Percentiles rank a stretch among this genome's conserved stretches.
phyloP scores from a whole-genome alignment of 208 protist species.

The Acanthamoeba royreba region DNA sequence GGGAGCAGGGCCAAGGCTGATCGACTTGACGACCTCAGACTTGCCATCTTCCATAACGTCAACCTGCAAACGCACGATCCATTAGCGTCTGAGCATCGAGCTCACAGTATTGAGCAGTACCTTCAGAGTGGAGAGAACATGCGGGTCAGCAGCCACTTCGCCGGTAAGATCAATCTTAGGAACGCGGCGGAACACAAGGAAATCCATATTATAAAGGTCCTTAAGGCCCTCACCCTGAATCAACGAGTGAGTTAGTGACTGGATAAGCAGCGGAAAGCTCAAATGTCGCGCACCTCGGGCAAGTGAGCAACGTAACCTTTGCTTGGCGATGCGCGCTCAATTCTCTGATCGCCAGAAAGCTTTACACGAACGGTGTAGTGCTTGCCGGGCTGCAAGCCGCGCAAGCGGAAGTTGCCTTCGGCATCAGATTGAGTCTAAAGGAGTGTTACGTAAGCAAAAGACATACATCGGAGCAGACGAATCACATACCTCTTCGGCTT shows the following conservation, averaged over 20 bases:
- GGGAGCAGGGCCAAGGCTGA: background rate
- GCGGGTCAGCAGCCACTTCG: background rate
- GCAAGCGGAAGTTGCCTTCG: slow-evolving; percentile 35
- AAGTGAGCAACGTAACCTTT: background rate
- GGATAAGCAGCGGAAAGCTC: background rate
- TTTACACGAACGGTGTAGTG: slow-evolving; percentile 14
- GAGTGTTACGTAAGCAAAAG: background rate
- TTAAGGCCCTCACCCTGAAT: background rate
- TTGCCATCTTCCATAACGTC: background rate
- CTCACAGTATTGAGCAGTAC: background rate
- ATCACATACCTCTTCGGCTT: background rate
- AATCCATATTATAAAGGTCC: background rate
- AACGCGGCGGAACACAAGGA: slow-evolving; percentile 2
- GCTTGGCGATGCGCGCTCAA: background rate
- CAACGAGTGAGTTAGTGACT: too few relatives aligned
- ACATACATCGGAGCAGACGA: background rate
- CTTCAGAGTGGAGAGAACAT: background rate
- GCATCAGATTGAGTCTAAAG: slow-evolving; percentile 1
- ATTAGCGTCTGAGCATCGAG: background rate
- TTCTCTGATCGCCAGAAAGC: background rate
- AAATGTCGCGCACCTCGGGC: background rate
- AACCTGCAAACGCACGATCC: background rate
- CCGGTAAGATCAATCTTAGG: slow-evolving; percentile 26
- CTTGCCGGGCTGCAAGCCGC: slow-evolving; percentile 16
- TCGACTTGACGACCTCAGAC: background rate